Percentiles rank a stretch among this genome's conserved stretches.
phyloP scores from a whole-genome alignment of 306 rosid species.

The Ormosia emarginata region DNA sequence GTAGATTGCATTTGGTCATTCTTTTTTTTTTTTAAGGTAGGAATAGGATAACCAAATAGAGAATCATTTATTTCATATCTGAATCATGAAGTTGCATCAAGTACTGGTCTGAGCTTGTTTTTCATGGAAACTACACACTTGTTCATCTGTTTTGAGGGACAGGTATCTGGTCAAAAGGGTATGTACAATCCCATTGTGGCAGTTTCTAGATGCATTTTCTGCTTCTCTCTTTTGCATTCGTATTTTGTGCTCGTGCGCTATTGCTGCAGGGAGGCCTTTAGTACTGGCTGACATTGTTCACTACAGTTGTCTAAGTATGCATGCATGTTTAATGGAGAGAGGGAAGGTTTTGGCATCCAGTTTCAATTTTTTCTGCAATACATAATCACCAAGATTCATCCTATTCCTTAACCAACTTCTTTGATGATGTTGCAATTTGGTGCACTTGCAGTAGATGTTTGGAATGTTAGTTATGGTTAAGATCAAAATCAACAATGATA shows the following conservation, averaged over 20 bases:
- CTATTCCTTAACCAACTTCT: background rate
- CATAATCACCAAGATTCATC: background rate
- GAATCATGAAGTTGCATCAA: conserved; percentile 4
- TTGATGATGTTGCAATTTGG: background rate
- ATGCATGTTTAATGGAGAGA: background rate
- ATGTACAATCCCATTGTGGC: background rate
- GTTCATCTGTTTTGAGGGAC: background rate
- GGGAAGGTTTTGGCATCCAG: background rate
- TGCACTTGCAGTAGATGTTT: background rate
- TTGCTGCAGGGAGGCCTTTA: background rate
- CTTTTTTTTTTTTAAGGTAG: background rate
- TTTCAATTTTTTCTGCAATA: background rate
- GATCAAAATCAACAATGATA: too few species aligned
- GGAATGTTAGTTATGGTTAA: background rate
- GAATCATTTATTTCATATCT: background rate
- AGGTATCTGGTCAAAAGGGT: background rate
- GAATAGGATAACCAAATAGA: background rate
- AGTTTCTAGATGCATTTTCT: conserved; percentile 4
- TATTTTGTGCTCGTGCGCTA: background rate
- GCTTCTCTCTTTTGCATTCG: background rate
- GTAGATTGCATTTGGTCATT: background rate
- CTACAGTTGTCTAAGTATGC: background rate
- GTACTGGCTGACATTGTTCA: background rate
- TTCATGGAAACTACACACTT: background rate
- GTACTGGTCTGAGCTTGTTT: background rate